Base-by-base conservation (phyloP, 805 yeast species). In the Ogataea corticis region DNA sequence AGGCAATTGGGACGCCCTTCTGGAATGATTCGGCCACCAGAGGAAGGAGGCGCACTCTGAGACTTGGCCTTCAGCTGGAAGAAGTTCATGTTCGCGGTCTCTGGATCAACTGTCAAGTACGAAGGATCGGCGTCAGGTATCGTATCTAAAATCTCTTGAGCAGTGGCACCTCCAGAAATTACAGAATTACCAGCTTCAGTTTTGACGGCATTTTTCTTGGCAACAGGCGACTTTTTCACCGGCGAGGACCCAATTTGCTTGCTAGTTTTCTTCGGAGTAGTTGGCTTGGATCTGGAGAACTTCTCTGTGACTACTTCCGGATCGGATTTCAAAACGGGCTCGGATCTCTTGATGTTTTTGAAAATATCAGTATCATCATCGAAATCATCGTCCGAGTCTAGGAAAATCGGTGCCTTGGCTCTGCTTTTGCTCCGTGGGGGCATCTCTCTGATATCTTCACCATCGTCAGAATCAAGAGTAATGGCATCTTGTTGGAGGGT, bases 1-100 rank as follows among this genome's bases (percentile, higher is more conserved):
- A 94, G 68, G 67, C 99, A 94, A 61, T 91, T 83, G 3, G 90
- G 87, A 10, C 82, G 77, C 2, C 96, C 97, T 52, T 77, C 84
- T 0, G 97, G 97, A 25, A 90, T 70, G 13, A 79, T 82, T 12
- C 66, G 67, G 14, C 58, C 45, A 9, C 70, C 70, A 13, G 71
- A 50, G 7, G 70, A 59, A 23, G 50, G 56, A 43, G 69, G 67
- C 17, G 59, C 46, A 3, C 59, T 59, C 0, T 65, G 54, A 50
- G 73, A 72, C 46, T 69, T 63, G 3, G 81, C 78, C 52, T 79
- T 79, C 59, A 77, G 75, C 54, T 80, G 86, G 52, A 78, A 75
- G 49, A 77, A 80, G 29, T 51, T 59, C 57, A 79, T 74, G 32
- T 75, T 76, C 41, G 74, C 75, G 10, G 73, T 70, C 3, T 75